Percentiles rank a stretch among this genome's conserved stretches.
These are phyloP conservation scores for Rhizoctonia solani DNA, from an alignment of 1,284 basidiomycete genomes.

Conservation along the genomic window DNA sequence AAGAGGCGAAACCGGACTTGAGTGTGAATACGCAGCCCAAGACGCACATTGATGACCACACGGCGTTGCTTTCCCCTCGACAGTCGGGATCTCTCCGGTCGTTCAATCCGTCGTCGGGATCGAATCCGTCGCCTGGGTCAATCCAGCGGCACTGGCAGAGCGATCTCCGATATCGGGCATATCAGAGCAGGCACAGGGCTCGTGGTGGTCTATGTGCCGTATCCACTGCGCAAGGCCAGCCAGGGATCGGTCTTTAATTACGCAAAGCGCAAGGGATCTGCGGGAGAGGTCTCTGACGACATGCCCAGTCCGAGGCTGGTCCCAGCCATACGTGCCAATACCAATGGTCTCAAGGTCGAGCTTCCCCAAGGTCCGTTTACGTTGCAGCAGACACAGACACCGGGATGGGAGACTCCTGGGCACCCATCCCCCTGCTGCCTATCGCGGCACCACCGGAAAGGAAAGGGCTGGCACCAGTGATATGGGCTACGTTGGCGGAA, in stretches of 20 bases:
- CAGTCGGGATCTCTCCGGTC: slow-evolving; percentile 35
- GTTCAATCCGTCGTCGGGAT: slow-evolving; percentile 40
- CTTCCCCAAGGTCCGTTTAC: slow-evolving; percentile 53
- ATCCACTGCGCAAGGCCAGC: slow-evolving; percentile 40
- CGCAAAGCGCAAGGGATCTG: slow-evolving; percentile 35
- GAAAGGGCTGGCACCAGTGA: slow-evolving; percentile 46
- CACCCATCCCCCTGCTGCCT: slow-evolving; percentile 49
- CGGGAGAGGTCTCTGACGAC: too few species aligned
- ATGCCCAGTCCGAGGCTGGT: slow-evolving; percentile 36
- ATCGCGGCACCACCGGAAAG: slow-evolving; percentile 20
- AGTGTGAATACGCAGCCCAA: slow-evolving; percentile 13
- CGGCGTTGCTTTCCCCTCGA: slow-evolving; percentile 28
- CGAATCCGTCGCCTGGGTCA: slow-evolving; percentile 41
- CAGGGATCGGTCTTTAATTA: slow-evolving; percentile 19
- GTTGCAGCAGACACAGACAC: slow-evolving; percentile 57
- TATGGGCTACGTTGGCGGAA: slow-evolving; percentile 41
- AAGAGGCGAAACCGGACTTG: slow-evolving; percentile 46
- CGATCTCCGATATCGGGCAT: slow-evolving; percentile 54
- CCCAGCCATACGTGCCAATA: slow-evolving; percentile 36
- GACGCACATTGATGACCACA: slow-evolving; percentile 24
- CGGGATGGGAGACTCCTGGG: slow-evolving; percentile 72
- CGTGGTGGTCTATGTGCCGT: slow-evolving; percentile 34
- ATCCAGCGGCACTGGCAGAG: slow-evolving; percentile 51
- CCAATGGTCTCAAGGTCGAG: slow-evolving; percentile 39
- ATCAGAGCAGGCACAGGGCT: slow-evolving; percentile 39